A percentile compares a stretch with the other conserved stretches of the same genome.
These are phyloP conservation scores for Candida vaughaniae DNA, from an alignment of 805 yeast species.

Conservation along the genomic window DNA sequence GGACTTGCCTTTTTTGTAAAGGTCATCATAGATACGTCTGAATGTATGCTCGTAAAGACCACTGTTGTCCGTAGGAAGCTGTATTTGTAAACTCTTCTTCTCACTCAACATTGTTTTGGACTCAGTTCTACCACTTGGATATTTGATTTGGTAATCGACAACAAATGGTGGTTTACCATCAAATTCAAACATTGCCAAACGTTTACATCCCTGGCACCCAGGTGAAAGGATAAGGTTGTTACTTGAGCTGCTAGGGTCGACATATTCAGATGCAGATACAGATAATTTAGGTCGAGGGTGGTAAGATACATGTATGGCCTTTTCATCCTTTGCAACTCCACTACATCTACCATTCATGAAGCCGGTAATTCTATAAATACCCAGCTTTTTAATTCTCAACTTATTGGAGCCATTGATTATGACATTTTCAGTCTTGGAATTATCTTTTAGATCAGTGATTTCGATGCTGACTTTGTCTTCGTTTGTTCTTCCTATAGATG, in stretches of 20 bases:
- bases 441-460: slow-evolving; percentile 15
- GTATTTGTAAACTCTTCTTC: slow-evolving; percentile 26
- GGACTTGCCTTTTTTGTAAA: slow-evolving; percentile 43
- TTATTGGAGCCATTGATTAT: slow-evolving; percentile 4
- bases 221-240: slow-evolving; percentile 22
- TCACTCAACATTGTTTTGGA: slow-evolving; percentile 32
- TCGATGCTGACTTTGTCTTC: slow-evolving; percentile 34
- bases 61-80: slow-evolving; percentile 38
- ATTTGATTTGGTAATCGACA: slow-evolving; percentile 61
- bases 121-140: slow-evolving; percentile 54
- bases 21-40: slow-evolving; percentile 61
- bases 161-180: slow-evolving; percentile 65
- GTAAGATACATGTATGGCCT: slow-evolving; percentile 21
- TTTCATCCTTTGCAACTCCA: slow-evolving; percentile 33
- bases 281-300: slow-evolving; percentile 24
- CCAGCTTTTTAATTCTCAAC: slow-evolving; percentile 7
- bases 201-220: slow-evolving; percentile 31
- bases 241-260: slow-evolving; percentile 15
- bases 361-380: slow-evolving; percentile 34
- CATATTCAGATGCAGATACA: background rate
- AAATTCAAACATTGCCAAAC: slow-evolving; percentile 37
- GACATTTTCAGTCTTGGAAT: background rate
- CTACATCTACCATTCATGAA: slow-evolving; percentile 46
- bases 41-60: slow-evolving; percentile 68
- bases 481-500: slow-evolving; percentile 27